Evolutionary conservation across 2,329 filamentous ascomycete species (phyloP), one percentile per base, ranked within the genome.

Genomic region (Phaeosphaeria sp.): DNA sequence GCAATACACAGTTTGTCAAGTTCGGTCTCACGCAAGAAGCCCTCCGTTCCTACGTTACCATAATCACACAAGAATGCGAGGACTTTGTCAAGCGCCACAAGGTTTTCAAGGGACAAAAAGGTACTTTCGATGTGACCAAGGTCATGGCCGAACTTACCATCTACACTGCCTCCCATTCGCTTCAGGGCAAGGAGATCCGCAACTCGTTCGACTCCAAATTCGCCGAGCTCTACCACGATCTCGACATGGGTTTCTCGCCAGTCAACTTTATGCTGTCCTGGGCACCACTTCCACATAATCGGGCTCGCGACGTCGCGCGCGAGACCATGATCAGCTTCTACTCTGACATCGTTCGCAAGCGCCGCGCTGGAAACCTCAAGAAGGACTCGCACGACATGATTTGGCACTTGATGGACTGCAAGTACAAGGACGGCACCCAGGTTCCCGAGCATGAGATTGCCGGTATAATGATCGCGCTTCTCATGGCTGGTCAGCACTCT

Each of bases 401-500:
- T 78, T 93, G 90, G 87, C 92, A 95, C 72, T 81, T 96, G 64
- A 95, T 96, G 92, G 87, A 87, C 67, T 92, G 89, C 68, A 84
- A 82, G 22, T 96, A 96, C 85, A 96, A 96, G 82, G 87, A 94
- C 67, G 92, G 92, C 66, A 87, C 82, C 41, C 83, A 83, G 6
- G 84, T 96, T n/a, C 90, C 92, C 17, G 92, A 96, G 72, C 84
- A 90, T 70, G 92, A 96, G 77, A 86, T 96, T 57, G 92, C 92
- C 21, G 90, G 95, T 79, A 94, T 96, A 86, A 94, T 96, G 91
- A 96, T 96, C 77, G 92, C 92, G 6, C 85, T 96, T 21, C 87
- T 96, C 61, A 96, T 96, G 92, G 92, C 91, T 58, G 92, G 92
- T 55, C 92, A 96, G 76, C 92, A 96, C 81, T 94, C 90, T 1